Evolutionary conservation across 768 basidiomycete genomes (phyloP).

Genomic region (Kwoniella dejecticola): DNA sequence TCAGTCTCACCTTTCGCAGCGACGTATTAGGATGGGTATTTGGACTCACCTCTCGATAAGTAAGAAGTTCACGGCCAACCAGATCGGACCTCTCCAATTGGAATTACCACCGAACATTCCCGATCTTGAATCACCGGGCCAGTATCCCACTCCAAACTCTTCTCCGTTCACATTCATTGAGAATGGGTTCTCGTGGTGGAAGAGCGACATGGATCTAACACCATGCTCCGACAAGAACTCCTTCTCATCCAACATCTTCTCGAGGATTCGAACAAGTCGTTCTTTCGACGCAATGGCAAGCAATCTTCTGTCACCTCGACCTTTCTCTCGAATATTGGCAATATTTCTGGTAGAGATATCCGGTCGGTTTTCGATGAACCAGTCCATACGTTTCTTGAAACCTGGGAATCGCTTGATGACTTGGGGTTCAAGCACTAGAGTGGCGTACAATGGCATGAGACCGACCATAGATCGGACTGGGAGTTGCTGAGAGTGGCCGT

Average conservation of each 20-base stretch:
- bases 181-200: slow-evolving; percentile 90
- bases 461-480: slow-evolving; percentile 94
- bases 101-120: slow-evolving; percentile 82
- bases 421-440: slow-evolving; percentile 86
- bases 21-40: no score
- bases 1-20: background rate
- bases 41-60: slow-evolving; percentile 73
- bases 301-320: slow-evolving; percentile 81
- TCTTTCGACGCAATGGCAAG: slow-evolving; percentile 92
- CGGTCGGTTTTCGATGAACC: slow-evolving; percentile 94
- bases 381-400: slow-evolving; percentile 98
- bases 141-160: slow-evolving; percentile 88
- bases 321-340: slow-evolving; percentile 87
- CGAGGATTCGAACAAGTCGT: slow-evolving; percentile 77
- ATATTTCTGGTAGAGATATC: slow-evolving; percentile 87
- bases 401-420: slow-evolving; percentile 90
- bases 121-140: slow-evolving; percentile 95
- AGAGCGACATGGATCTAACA: slow-evolving; percentile 87
- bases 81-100: slow-evolving; percentile 87
- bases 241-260: slow-evolving; percentile 96
- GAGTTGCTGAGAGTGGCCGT: slow-evolving; percentile 77
- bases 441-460: slow-evolving; percentile 95
- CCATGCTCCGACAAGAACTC: slow-evolving; percentile 97
- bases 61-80: slow-evolving; percentile 95
- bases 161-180: slow-evolving; percentile 91